Evolutionary conservation across 2,329 filamentous ascomycete genomes (phyloP), one percentile per base, ranked within the genome.

Genomic region (Aspergillus hortae): DNA sequence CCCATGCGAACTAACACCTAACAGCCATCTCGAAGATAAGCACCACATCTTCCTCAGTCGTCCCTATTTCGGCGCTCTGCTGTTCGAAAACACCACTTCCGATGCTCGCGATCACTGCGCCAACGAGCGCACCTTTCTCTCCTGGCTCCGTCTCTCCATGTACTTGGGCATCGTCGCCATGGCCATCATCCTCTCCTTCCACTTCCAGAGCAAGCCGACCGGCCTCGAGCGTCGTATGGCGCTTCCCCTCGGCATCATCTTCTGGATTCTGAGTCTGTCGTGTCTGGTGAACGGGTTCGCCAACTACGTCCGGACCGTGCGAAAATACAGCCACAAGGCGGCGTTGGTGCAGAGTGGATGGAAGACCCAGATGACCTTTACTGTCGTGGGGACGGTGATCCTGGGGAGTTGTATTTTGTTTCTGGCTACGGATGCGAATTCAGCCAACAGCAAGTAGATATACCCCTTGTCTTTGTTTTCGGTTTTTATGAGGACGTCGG

Each of bases 271-370:
- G 4, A 85, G 89, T 10, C 70, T 95, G 1, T 77, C 84, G n/a
- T 95, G 89, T 59, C 74, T 99, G 23, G 73, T 79, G 1, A 83
- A 87, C 14, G 94, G 94, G 0, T 74, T 95, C 55, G 85, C 85
- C 1, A 97, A 96, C 67, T 99, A 99, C 67, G 85, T 96, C 57
- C 87, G 84, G 77, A 83, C 79, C 61, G 85, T 97, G 21, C 88
- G 88, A 61, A 87, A 89, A 67, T 99, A 96, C 69, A 88, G 88
- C 61, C 79, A 82, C 36, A 84, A 86, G 59, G 80, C 81, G 23
- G 94, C 94, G 0, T 80, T 97, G 57, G 94, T 99, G 36, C 94
- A 99, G 75, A 88, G 85, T 27, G 94, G 94, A 1, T 94, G 89
- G 88, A 92, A 90, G 72, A 97, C 94, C 35, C 92, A 97, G 68